A percentile compares a stretch with the other conserved stretches of the same genome.
phyloP scores from a whole-genome alignment of 768 basidiomycete genomes.

The Podaxis sp. region DNA sequence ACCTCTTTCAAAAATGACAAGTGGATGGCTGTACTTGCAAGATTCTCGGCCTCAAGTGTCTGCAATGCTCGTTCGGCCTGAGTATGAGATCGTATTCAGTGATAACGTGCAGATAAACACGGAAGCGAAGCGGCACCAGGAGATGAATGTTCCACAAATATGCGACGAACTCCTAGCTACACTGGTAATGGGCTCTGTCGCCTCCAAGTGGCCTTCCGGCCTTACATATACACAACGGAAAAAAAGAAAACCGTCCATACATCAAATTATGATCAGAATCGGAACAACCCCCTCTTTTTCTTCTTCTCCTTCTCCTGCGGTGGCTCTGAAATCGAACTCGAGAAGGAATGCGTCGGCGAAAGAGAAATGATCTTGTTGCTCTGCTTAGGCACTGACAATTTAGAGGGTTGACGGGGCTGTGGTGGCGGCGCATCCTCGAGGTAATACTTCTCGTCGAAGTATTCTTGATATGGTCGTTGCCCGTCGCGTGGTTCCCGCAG shows the following conservation, averaged over 20 bases:
- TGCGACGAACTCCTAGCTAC: too few relatives aligned
- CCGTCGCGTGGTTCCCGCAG: constrained; percentile 46
- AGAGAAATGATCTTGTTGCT: constrained; percentile 38
- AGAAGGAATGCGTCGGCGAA: constrained; percentile 54
- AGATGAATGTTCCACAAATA: too few relatives aligned
- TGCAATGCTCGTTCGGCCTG: too few relatives aligned
- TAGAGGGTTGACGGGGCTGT: constrained; percentile 33
- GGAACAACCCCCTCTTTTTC: constrained; percentile 73
- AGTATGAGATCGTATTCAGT: too few relatives aligned
- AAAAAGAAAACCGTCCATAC: background rate
- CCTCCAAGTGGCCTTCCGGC: too few relatives aligned
- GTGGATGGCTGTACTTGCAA: too few relatives aligned
- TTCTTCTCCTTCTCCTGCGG: constrained; percentile 64
- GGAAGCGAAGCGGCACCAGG: too few relatives aligned
- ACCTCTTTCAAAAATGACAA: too few relatives aligned
- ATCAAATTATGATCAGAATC: constrained; percentile 40
- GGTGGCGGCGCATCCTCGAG: constrained; percentile 61
- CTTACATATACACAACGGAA: background rate
- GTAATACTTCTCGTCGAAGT: constrained; percentile 79
- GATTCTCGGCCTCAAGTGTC: too few relatives aligned
- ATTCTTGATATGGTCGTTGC: constrained; percentile 61
- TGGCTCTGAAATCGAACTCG: constrained; percentile 39
- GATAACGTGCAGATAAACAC: too few relatives aligned
- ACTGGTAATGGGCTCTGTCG: too few relatives aligned
- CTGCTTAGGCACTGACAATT: constrained; percentile 31